Evolutionary conservation across 495 filamentous ascomycete genomes (phyloP).

Genomic region (Patellaria atrata): DNA sequence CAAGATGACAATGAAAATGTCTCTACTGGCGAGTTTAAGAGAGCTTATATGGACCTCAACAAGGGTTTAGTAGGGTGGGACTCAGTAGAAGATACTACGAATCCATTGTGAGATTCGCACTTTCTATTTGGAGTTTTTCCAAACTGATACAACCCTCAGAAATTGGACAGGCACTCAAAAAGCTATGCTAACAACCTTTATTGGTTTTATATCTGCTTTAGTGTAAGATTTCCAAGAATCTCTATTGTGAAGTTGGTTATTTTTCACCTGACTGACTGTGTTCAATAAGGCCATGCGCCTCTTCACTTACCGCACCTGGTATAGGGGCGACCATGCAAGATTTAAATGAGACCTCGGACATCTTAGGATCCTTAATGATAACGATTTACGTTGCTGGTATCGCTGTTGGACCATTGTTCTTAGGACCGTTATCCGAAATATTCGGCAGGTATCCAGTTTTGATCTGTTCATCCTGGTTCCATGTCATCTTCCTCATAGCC

Average conservation of each 20-base stretch:
- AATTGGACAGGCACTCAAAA: too few species aligned
- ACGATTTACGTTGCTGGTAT: slow-evolving; percentile 16
- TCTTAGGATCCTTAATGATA: slow-evolving; percentile 12
- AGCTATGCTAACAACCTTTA: too few species aligned
- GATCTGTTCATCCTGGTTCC: slow-evolving; percentile 6
- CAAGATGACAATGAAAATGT: too few species aligned
- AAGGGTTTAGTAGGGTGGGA: slow-evolving; percentile 17
- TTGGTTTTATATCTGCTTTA: too few species aligned
- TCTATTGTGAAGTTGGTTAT: too few species aligned
- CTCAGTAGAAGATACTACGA: slow-evolving; percentile 11
- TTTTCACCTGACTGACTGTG: too few species aligned
- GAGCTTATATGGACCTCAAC: slow-evolving; percentile 12
- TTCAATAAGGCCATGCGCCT: too few species aligned
- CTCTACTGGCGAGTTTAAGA: too few species aligned
- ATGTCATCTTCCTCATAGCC: slow-evolving; percentile 10
- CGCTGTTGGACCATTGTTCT: slow-evolving; percentile 14
- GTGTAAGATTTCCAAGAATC: too few species aligned
- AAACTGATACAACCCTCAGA: too few species aligned
- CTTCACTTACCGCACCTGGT: slow-evolving; percentile 11
- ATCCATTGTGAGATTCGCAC: slow-evolving; percentile 13
- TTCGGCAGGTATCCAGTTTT: slow-evolving; percentile 10
- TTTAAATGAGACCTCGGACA: slow-evolving; percentile 8
- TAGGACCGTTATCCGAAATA: slow-evolving; percentile 15
- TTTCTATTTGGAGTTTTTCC: too few species aligned
- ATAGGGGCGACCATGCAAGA: slow-evolving; percentile 12